These are phyloP conservation scores for Paecilomyces formosus DNA, from an alignment of 2,329 filamentous ascomycete genomes.

Conservation along the genomic window DNA sequence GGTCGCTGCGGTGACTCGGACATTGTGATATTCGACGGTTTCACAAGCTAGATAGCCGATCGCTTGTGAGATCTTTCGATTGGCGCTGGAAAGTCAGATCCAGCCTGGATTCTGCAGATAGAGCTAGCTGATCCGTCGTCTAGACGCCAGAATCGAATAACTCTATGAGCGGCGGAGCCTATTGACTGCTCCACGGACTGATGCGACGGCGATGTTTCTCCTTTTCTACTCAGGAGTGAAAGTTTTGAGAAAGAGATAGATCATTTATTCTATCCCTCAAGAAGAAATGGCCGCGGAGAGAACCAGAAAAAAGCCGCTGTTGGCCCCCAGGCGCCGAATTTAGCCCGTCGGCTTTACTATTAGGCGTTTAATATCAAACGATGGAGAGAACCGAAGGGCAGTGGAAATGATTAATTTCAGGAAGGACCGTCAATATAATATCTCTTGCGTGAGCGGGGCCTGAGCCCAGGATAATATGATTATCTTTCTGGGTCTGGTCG, in stretches of 20 bases:
- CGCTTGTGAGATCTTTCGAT: not conserved
- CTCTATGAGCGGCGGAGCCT: not conserved
- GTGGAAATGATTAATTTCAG: not conserved
- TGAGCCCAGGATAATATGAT: not conserved
- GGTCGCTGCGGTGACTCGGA: not conserved
- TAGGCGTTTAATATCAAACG: too few relatives aligned
- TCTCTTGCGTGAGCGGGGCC: not conserved
- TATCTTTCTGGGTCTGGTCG: not conserved
- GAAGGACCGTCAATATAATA: not conserved
- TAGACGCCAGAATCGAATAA: not conserved
- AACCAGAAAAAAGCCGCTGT: not conserved
- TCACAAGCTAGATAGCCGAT: not conserved
- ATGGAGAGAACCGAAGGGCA: not conserved
- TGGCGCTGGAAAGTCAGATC: not conserved
- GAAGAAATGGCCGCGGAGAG: not conserved
- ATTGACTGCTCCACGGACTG: not conserved
- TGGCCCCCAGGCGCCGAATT: not conserved
- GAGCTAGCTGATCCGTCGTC: not conserved
- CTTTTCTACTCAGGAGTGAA: not conserved
- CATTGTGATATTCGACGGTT: not conserved
- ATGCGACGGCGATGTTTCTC: not conserved
- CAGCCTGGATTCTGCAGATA: not conserved
- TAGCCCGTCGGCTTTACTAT: not conserved
- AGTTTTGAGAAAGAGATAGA: not conserved
- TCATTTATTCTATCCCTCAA: not conserved